Percentiles rank a stretch among this genome's conserved stretches.
These are phyloP conservation scores for Aspergillus bridgeri DNA, from an alignment of 495 filamentous ascomycete genomes.

Conservation along the genomic window DNA sequence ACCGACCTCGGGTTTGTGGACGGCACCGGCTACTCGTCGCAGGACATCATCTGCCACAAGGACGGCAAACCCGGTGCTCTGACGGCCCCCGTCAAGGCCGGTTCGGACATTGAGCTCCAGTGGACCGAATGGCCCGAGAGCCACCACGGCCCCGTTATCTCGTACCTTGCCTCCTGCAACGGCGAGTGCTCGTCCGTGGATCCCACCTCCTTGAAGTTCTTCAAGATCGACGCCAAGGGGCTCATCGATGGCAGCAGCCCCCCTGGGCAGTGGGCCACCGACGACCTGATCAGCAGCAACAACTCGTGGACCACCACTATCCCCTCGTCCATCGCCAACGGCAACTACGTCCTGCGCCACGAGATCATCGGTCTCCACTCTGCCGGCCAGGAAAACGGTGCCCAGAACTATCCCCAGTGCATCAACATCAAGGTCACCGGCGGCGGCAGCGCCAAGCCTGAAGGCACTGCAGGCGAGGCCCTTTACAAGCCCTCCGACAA, in stretches of 20 bases:
- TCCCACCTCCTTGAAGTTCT: constrained; percentile 60
- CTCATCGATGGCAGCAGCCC: constrained; percentile 45
- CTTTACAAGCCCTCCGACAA: constrained; percentile 59
- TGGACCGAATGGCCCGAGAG: constrained; percentile 66
- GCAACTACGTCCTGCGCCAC: constrained; percentile 75
- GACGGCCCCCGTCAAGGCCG: constrained; percentile 51
- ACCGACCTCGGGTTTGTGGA: constrained; percentile 58
- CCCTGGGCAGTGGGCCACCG: constrained; percentile 62
- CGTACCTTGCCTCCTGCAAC: constrained; percentile 69
- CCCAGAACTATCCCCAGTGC: constrained; percentile 76
- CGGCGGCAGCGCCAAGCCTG: constrained; percentile 51
- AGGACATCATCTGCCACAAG: constrained; percentile 69
- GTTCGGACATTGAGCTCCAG: constrained; percentile 51
- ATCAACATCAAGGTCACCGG: constrained; percentile 70
- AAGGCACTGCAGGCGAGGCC: constrained; percentile 53
- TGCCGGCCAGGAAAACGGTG: constrained; percentile 51
- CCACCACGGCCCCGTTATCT: constrained; percentile 68
- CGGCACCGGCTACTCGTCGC: constrained; percentile 41
- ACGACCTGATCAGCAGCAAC: constrained; percentile 61
- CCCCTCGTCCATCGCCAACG: constrained; percentile 55
- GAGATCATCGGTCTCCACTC: constrained; percentile 75
- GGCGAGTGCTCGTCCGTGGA: constrained; percentile 62
- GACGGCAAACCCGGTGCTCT: constrained; percentile 49
- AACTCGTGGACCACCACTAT: constrained; percentile 65
- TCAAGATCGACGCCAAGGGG: constrained; percentile 71